Evolutionary conservation across 2,329 filamentous ascomycete species (phyloP), one percentile per base, ranked within the genome.

Genomic region (Talaromyces albobiverticillius): DNA sequence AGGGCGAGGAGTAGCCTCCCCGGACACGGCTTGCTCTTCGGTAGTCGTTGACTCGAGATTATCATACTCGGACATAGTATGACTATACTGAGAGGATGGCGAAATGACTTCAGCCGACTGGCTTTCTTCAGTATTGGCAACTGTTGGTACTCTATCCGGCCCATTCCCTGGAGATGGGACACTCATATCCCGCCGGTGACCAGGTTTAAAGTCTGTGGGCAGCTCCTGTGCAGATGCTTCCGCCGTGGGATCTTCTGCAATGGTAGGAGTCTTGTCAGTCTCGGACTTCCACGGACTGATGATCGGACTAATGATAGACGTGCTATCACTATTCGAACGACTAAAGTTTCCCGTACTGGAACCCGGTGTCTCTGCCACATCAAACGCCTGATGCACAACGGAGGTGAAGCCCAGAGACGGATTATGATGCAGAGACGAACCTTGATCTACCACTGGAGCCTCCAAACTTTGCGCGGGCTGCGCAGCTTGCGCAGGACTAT

Each of bases 301-400:
- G 51, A 88, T 87, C 1, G 85, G 85, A 63, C 84, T 87, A 58
- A 88, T 83, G 25, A 76, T 76, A 46, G 79, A 78, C 8, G 84
- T 86, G 58, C 83, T 84, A 56, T 79, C 79, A 54, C 83, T 87
- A 60, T 86, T 81, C 51, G 81, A 85, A 57, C 84, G 74, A 32
- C 71, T 75, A n/a, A 84, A 70, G 38, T 72, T 78, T 51, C 73
- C 75, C n/a, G 80, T 79, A 9, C 77, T 73, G 3, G 82, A 81
- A 40, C 78, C 72, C 5, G 76, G 75, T 34, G 82, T 81, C 57
- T 83, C 78, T 23, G 71, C 74, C 43, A 78, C 75, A 62, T 86
- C 83, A 62, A 88, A 88, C 14, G 85, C 85, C 64, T 85, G 81
- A 60, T 86, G 76, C 3, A 88, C 85, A 13, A 82, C 80, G 1